phyloP scores from a whole-genome alignment of 2,329 filamentous ascomycete genomes.

The Pseudogymnoascus sp. region DNA sequence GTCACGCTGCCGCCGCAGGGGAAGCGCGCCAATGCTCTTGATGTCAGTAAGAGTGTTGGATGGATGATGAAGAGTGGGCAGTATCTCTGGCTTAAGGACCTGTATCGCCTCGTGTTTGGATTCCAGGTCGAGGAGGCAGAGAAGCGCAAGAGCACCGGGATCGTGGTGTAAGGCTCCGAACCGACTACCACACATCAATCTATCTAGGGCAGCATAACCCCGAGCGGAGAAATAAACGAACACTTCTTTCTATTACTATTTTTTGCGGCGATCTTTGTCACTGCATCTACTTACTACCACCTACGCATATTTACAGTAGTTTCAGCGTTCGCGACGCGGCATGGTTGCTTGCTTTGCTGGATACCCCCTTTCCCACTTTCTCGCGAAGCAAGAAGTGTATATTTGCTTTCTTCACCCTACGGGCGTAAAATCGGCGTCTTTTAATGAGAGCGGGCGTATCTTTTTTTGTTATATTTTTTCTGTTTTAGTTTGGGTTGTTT shows the following conservation, averaged over 20 bases:
- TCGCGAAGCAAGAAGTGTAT: neutral
- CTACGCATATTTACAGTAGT: conserved; percentile 1
- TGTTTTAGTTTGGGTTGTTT: neutral
- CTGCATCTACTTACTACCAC: neutral
- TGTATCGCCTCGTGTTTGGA: conserved; percentile 79
- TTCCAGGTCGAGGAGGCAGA: conserved; percentile 75
- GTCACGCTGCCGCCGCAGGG: conserved; percentile 48
- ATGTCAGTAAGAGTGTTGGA: conserved; percentile 71
- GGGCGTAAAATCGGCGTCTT: conserved; percentile 6
- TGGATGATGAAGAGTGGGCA: conserved; percentile 67
- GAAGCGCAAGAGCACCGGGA: conserved; percentile 56
- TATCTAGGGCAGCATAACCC: neutral
- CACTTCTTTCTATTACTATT: neutral
- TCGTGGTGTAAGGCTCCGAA: conserved; percentile 40
- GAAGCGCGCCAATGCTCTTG: conserved; percentile 58
- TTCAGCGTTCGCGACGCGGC: conserved; percentile 1
- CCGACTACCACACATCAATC: neutral
- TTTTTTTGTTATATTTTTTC: neutral
- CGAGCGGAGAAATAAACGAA: neutral
- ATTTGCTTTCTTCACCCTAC: neutral
- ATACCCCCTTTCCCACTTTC: neutral
- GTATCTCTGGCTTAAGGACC: conserved; percentile 72
- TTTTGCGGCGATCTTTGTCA: too few species aligned
- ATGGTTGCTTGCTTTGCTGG: neutral
- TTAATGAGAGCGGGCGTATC: neutral